Percentiles rank a stretch among this genome's conserved stretches.
Conservation (phyloP, 345 rosid species). For the Mercurialis annua region DNA sequence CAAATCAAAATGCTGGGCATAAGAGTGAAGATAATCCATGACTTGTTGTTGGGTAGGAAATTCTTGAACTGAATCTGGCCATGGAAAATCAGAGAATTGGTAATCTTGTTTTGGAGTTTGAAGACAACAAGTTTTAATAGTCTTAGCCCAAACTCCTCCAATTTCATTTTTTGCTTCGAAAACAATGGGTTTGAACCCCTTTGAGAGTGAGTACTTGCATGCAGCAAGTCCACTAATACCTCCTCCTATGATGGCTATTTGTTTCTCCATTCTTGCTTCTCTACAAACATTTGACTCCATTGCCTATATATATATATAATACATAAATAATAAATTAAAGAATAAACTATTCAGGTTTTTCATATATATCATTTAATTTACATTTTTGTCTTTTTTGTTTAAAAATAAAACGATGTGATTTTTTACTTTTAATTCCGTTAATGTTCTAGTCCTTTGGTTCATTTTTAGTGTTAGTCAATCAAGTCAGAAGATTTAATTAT, state of each 20-base stretch:
- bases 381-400: too few relatives aligned
- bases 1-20: constrained; percentile 36
- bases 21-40: constrained; percentile 31
- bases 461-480: too few relatives aligned
- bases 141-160: constrained; percentile 18
- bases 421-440: too few relatives aligned
- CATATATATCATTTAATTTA: too few relatives aligned
- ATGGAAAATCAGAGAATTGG: constrained; percentile 43
- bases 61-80: constrained; percentile 36
- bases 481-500: too few relatives aligned
- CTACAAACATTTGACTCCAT: too few relatives aligned
- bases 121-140: constrained; percentile 27
- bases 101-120: constrained; percentile 22
- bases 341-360: too few relatives aligned
- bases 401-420: too few relatives aligned
- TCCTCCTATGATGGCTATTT: constrained; percentile 39
- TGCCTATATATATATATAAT: too few relatives aligned
- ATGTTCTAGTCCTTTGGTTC: too few relatives aligned
- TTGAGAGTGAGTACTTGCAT: constrained; percentile 28
- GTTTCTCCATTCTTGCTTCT: constrained; percentile 25
- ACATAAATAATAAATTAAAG: too few relatives aligned
- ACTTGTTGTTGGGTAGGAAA: constrained; percentile 32
- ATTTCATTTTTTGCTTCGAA: constrained; percentile 3
- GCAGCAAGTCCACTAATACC: constrained; percentile 45
- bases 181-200: constrained; percentile 28